A percentile compares a stretch with the other conserved stretches of the same genome.
phyloP scores from a whole-genome alignment of 352 stramenopile species.

The Globisporangium spiculum region DNA sequence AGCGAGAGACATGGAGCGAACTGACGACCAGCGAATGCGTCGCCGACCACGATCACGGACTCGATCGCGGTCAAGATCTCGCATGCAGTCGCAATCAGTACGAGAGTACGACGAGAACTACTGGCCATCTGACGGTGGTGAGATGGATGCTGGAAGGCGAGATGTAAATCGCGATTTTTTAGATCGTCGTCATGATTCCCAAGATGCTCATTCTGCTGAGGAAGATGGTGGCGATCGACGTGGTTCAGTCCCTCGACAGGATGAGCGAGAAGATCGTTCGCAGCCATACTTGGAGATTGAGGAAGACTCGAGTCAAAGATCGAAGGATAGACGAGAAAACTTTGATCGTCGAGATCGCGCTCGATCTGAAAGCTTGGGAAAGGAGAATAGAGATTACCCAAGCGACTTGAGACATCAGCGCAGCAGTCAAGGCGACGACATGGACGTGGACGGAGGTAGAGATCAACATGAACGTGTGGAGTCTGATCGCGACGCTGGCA shows the following conservation, averaged over 20 bases:
- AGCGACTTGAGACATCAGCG: not conserved
- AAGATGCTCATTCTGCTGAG: not conserved
- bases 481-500: not conserved
- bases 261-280: not conserved
- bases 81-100: not conserved
- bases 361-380: constrained; percentile 9
- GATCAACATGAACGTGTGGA: not conserved
- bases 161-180: not conserved
- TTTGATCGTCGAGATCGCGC: not conserved
- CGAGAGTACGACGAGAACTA: constrained; percentile 8
- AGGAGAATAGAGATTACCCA: not conserved
- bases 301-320: not conserved
- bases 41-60: constrained; percentile 1
- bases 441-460: not conserved
- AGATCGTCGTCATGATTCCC: not conserved
- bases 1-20: not conserved
- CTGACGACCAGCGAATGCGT: not conserved
- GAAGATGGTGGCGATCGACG: not conserved
- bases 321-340: not conserved
- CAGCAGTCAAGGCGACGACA: not conserved
- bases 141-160: not conserved
- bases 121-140: not conserved
- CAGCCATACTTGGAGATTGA: not conserved
- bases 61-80: constrained; percentile 11
- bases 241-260: not conserved